Percentiles rank a stretch among this genome's conserved stretches.
Conservation (phyloP, 495 filamentous ascomycete genomes). For the Penicillium argentinense region DNA sequence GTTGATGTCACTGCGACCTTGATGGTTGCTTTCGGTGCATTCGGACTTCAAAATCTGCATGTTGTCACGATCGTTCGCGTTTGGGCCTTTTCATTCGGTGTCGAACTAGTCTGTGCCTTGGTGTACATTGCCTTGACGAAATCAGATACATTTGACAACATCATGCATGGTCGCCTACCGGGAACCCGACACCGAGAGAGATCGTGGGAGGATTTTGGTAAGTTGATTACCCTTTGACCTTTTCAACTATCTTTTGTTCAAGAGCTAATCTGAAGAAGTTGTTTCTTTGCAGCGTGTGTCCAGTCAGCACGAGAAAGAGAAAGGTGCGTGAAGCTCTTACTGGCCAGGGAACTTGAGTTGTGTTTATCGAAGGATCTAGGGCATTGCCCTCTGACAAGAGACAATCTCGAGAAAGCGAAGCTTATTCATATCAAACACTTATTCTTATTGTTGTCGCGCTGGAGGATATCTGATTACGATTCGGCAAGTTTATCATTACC, state of each 20-base stretch:
- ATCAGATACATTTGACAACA: constrained; percentile 77
- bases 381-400: too few relatives aligned
- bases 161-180: constrained; percentile 85
- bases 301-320: neutral
- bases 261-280: constrained; percentile 46
- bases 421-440: too few relatives aligned
- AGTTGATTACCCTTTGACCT: constrained; percentile 43
- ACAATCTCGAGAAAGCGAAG: too few relatives aligned
- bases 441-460: too few relatives aligned
- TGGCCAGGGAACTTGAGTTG: neutral
- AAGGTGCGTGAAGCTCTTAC: neutral
- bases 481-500: too few relatives aligned
- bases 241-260: neutral
- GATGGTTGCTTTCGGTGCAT: constrained; percentile 82
- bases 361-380: too few relatives aligned
- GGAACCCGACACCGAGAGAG: constrained; percentile 74
- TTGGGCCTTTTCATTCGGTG: constrained; percentile 86
- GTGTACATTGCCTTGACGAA: constrained; percentile 77
- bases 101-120: constrained; percentile 65
- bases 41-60: constrained; percentile 63
- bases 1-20: constrained; percentile 82
- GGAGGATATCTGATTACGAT: too few relatives aligned
- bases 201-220: constrained; percentile 82
- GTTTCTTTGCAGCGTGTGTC: constrained; percentile 77
- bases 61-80: constrained; percentile 80